Evolutionary conservation across 257 asterid species (phyloP), one percentile per base, ranked within the genome.

Genomic region (Salvia hispanica): DNA sequence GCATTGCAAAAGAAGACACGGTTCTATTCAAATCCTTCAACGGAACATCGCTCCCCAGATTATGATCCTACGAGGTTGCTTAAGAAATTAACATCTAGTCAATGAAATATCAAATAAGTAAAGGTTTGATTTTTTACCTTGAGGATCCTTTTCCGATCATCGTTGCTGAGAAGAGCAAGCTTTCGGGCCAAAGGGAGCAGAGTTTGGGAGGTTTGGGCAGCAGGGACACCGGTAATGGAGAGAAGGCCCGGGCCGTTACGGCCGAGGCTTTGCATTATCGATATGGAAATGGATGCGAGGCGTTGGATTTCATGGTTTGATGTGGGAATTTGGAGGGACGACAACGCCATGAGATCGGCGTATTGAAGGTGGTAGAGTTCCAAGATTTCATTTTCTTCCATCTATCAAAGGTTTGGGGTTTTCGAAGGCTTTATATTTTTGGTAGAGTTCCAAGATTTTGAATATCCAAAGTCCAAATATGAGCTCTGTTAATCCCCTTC

Each of bases 1-100:
- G 95, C 90, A 81, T 81, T 9, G 95, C 95, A 59, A 84, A 92
- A 39, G 95, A 90, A n/a, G 97, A 92, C n/a, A 92, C 93, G 28
- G 75, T 52, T 72, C 96, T 81, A 67, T 87, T 85, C 44, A 73
- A 61, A 64, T 86, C 84, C 81, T 89, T 89, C 42, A 92, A 45
- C 6, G 95, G 64, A 64, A 89, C 96, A 66, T 92, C 98, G 76
- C 96, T 89, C 18, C 96, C 96, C 85, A 92, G 74, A 73, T 66
- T 80, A 67, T 89, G 96, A 73, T 89, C 92, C 98, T 92, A 82
- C 48, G 43, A 21, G 46, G 71, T 76, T 70, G 43, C 33, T 25
- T 62, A 37, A 63, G 28, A 16, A 60, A 4, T 51, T 36, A 39
- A 28, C 25, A 7, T 8, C 28, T 40, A 72, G 7, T 18, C 8